A percentile compares a stretch with the other conserved stretches of the same genome.
phyloP scores from a whole-genome alignment of 345 rosid genomes.

The Ricinus communis region DNA sequence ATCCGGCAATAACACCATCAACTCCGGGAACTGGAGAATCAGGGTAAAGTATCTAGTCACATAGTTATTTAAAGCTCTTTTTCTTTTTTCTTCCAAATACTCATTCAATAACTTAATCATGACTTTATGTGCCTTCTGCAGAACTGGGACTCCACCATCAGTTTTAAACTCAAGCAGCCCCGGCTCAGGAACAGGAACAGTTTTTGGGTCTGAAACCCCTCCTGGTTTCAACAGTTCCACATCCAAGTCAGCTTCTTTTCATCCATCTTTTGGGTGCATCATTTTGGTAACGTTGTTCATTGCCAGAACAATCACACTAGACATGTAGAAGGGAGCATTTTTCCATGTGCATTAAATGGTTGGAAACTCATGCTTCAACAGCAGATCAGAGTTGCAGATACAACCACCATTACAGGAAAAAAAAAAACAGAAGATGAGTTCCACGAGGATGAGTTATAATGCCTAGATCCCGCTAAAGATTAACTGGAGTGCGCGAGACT shows the following conservation, averaged over 20 bases:
- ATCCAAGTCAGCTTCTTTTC: slow-evolving; percentile 35
- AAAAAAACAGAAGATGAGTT: slow-evolving; percentile 17
- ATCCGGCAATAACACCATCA: slow-evolving; percentile 34
- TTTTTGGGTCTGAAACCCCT: slow-evolving; percentile 41
- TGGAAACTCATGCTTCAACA: slow-evolving; percentile 17
- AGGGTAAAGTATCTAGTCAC: slow-evolving; percentile 38
- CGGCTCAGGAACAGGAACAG: slow-evolving; percentile 22
- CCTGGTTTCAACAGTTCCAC: slow-evolving; percentile 34
- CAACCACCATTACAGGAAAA: not conserved
- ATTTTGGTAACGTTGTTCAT: slow-evolving; percentile 32
- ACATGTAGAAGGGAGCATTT: slow-evolving; percentile 22
- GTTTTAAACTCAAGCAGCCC: slow-evolving; percentile 53
- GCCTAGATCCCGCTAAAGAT: slow-evolving; percentile 9
- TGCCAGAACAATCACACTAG: slow-evolving; percentile 23
- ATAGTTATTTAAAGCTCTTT: not conserved
- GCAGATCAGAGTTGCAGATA: slow-evolving; percentile 12
- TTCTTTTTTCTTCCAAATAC: not conserved
- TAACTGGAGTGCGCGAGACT: slow-evolving; percentile 12
- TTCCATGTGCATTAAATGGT: slow-evolving; percentile 21
- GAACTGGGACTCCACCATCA: slow-evolving; percentile 43
- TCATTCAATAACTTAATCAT: not conserved
- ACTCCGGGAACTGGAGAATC: slow-evolving; percentile 42
- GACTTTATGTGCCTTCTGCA: slow-evolving; percentile 7
- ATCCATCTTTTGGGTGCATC: slow-evolving; percentile 24
- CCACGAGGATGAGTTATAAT: not conserved